Evolutionary conservation across 768 basidiomycete species (phyloP).

Genomic region (Hygrocybe coccinea): DNA sequence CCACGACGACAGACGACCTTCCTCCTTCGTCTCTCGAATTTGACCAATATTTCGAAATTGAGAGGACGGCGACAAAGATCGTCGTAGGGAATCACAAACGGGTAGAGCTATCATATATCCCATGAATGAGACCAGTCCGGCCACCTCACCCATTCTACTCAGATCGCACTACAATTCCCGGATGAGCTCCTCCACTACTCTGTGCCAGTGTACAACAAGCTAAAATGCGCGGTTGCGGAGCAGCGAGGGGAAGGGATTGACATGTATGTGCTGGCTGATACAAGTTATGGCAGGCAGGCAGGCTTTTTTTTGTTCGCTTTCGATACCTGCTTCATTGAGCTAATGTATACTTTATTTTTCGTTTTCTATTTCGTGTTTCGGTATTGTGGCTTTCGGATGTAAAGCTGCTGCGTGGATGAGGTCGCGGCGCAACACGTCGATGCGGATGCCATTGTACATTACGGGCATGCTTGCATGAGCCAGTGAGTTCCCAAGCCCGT

Average conservation of each 20-base stretch:
- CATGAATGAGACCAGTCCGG: too few relatives aligned
- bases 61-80: constrained; percentile 59
- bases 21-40: constrained; percentile 38
- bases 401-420: constrained; percentile 94
- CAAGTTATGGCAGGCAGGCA: constrained; percentile 88
- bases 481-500: constrained; percentile 48
- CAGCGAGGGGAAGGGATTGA: constrained; percentile 41
- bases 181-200: constrained; percentile 87
- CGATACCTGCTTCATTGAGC: constrained; percentile 7
- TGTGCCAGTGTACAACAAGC: constrained; percentile 69
- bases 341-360: not conserved
- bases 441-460: constrained; percentile 88
- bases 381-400: not conserved
- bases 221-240: constrained; percentile 40
- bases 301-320: constrained; percentile 3
- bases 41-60: constrained; percentile 70
- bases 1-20: constrained; percentile 33
- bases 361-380: not conserved
- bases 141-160: not conserved
- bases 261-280: constrained; percentile 91
- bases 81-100: constrained; percentile 60
- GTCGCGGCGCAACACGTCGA: constrained; percentile 92
- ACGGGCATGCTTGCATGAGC: constrained; percentile 94
- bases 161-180: constrained; percentile 93
- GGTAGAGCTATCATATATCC: constrained; percentile 42